Evolutionary conservation across 176 grass and related monocot genomes (phyloP).

Genomic region (Musa beccarii): DNA sequence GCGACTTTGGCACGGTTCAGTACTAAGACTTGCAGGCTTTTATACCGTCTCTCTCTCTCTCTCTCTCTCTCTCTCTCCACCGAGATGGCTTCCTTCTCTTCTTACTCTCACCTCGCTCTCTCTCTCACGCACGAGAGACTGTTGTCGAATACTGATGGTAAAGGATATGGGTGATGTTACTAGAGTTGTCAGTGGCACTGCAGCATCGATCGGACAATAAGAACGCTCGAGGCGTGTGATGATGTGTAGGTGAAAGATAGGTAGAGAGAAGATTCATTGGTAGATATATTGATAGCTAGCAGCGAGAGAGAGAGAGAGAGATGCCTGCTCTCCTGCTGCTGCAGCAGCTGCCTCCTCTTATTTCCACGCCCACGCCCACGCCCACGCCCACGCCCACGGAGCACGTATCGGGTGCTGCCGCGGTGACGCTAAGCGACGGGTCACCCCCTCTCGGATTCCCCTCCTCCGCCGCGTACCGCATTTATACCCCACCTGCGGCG

Average conservation of each 20-base stretch:
- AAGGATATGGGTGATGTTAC: neutral
- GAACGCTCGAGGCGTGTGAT: constrained; percentile 11
- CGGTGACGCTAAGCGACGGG: neutral
- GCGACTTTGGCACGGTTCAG: neutral
- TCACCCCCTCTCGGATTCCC: constrained; percentile 34
- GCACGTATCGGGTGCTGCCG: neutral
- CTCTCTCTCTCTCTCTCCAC: neutral
- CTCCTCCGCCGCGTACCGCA: constrained; percentile 12
- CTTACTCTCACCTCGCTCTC: neutral
- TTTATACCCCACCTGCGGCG: constrained; percentile 18
- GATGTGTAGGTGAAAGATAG: constrained; percentile 1
- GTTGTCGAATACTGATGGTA: neutral
- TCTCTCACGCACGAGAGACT: neutral
- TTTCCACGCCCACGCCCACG: neutral
- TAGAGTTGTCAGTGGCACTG: constrained; percentile 23
- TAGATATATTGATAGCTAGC: neutral
- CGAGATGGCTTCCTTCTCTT: neutral
- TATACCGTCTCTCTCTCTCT: neutral
- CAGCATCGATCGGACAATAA: neutral
- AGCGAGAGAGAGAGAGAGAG: neutral
- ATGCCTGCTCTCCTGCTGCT: neutral
- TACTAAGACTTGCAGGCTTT: constrained; percentile 5
- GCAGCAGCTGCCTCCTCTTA: neutral
- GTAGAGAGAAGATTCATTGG: neutral
- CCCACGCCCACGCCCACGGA: neutral